A percentile compares a stretch with the other conserved stretches of the same genome.
phyloP scores from a whole-genome alignment of 768 basidiomycete species.

The Russula virescens region DNA sequence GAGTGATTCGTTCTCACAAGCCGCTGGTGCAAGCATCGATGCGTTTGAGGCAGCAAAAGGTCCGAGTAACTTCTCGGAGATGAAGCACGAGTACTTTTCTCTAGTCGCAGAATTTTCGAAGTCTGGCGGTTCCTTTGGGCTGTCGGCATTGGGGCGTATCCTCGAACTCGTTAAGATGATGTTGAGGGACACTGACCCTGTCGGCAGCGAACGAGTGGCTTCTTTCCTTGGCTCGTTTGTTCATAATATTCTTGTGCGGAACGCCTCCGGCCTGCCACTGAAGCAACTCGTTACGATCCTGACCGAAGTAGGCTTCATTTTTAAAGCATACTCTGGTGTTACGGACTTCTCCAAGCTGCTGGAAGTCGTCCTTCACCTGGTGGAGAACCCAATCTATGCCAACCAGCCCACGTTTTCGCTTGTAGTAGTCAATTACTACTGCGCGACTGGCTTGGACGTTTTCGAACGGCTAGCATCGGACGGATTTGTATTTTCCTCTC shows the following conservation, averaged over 20 bases:
- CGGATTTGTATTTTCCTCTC: constrained; percentile 30
- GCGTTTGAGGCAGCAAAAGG: constrained; percentile 40
- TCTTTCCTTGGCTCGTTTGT: constrained; percentile 51
- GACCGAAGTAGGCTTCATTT: constrained; percentile 49
- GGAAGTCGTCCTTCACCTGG: constrained; percentile 43
- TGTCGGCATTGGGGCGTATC: constrained; percentile 38
- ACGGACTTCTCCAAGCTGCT: constrained; percentile 58
- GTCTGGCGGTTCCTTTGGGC: constrained; percentile 44
- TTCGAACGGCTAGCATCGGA: constrained; percentile 34
- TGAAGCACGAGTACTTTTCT: constrained; percentile 61
- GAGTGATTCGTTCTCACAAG: constrained; percentile 23
- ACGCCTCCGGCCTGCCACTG: constrained; percentile 30
- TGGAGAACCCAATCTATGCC: constrained; percentile 42
- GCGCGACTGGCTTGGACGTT: constrained; percentile 33
- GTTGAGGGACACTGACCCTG: constrained; percentile 46
- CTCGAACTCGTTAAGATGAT: constrained; percentile 53
- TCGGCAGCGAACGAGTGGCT: constrained; percentile 39
- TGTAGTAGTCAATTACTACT: constrained; percentile 32
- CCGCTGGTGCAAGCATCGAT: constrained; percentile 30
- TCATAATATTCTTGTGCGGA: constrained; percentile 43
- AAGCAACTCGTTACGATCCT: constrained; percentile 52
- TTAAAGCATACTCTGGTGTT: constrained; percentile 42
- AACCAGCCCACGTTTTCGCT: constrained; percentile 47
- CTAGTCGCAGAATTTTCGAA: constrained; percentile 46
- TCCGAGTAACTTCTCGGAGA: constrained; percentile 48